Evolutionary conservation across 352 stramenopile species (phyloP), one percentile per base, ranked within the genome.

Genomic region (Phytophthora crassamura): DNA sequence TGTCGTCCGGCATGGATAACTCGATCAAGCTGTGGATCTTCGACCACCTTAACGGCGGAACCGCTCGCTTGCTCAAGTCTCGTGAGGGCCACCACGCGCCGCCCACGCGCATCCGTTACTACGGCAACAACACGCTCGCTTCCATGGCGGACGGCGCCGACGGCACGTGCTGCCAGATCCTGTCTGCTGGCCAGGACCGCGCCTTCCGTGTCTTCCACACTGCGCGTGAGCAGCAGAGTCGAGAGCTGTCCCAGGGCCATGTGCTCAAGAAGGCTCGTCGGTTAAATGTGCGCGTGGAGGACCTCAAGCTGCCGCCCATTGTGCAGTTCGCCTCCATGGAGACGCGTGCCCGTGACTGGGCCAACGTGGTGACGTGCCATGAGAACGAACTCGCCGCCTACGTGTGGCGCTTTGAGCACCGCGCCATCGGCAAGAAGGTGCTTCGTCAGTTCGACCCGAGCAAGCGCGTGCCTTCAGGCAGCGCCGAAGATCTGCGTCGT

Each of bases 331-430:
- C 91, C 4, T 86, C 90, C 4, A 94, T 91, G 66, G 94, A 98
- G 77, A 93, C 91, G 10, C 77, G 91, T 39, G 78, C 88, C 16
- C 82, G 90, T 22, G 89, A 95, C 74, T 99, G 93, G 94, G 82
- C 91, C 30, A 98, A 98, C 80, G 74, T 99, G 2, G 77, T 99
- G 1, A 99, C 95, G 3, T 98, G 97, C 66, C 97, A 99, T 77
- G 77, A 92, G 42, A 88, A 95, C 77, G 91, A 98, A 64, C 69
- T 88, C 30, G 89, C 93, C 32, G 97, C 96, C 6, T 98, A 98
- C 61, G 91, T 98, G 15, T 99, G 97, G 97, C 90, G 84, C 46
- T 97, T 97, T 22, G 88, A 97, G 51, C 74, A 91, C 45, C 89
- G 94, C 40, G 85, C 91, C n/a, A 97, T 99, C 57, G 93, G 87